Conservation (phyloP, 805 yeast species). For the Metschnikowia peoriensis region DNA sequence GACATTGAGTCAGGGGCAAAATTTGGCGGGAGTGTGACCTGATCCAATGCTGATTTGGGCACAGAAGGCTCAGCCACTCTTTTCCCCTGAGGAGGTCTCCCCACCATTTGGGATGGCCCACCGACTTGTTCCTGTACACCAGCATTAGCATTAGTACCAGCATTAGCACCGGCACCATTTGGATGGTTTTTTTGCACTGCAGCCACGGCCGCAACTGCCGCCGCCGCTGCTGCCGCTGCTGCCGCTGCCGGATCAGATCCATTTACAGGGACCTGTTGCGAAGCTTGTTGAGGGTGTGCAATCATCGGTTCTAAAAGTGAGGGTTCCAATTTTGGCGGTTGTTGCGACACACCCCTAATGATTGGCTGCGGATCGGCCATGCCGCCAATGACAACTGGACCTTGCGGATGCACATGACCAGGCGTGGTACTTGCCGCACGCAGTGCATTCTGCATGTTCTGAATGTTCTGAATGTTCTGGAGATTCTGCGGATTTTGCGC, state of each 20-base stretch:
- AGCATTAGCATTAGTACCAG: not conserved
- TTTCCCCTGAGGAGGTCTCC: not conserved
- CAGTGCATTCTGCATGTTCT: constrained; percentile 1
- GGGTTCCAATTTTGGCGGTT: not conserved
- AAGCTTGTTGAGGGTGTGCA: not conserved
- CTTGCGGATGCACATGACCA: not conserved
- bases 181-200: constrained; percentile 3
- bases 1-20: constrained; percentile 19
- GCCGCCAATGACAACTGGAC: constrained; percentile 4
- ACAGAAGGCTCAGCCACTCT: not conserved
- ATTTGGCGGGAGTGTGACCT: constrained; percentile 13
- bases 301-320: not conserved
- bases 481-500: not conserved
- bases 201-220: constrained; percentile 6
- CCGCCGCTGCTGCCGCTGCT: constrained; percentile 7
- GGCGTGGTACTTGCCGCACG: not conserved
- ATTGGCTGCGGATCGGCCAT: not conserved
- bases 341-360: not conserved
- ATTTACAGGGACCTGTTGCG: not conserved
- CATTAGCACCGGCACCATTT: not conserved
- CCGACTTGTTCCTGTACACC: not conserved
- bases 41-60: constrained; percentile 1
- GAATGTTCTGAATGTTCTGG: constrained; percentile 5
- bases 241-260: not conserved
- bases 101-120: not conserved